Conservation (phyloP, 2,329 filamentous ascomycete genomes). For the Arthrinium puccinioides region DNA sequence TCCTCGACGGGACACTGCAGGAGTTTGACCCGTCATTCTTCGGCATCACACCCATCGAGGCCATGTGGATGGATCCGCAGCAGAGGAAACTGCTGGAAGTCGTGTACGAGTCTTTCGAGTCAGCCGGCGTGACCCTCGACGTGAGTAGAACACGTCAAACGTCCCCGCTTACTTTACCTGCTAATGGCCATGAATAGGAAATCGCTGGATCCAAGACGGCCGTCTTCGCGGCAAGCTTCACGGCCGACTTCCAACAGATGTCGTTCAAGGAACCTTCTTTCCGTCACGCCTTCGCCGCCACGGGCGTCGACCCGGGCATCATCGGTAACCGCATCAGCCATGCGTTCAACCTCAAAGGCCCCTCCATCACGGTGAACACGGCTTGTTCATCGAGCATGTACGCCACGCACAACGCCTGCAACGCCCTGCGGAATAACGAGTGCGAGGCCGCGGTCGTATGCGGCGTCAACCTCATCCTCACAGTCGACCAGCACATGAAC, state of each 20-base stretch:
- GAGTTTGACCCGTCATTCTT: constrained; percentile 29
- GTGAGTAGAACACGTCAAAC: constrained; percentile 18
- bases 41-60: constrained; percentile 28
- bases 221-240: constrained; percentile 17
- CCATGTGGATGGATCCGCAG: constrained; percentile 32
- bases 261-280: constrained; percentile 15
- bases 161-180: constrained; percentile 9
- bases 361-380: constrained; percentile 24
- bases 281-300: constrained; percentile 19
- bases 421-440: constrained; percentile 19
- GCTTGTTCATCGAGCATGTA: constrained; percentile 30
- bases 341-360: constrained; percentile 28
- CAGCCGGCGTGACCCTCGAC: constrained; percentile 24
- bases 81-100: constrained; percentile 29
- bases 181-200: too few relatives aligned
- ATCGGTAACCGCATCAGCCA: constrained; percentile 29
- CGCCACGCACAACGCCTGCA: constrained; percentile 22
- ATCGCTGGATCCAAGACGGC: constrained; percentile 20
- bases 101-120: constrained; percentile 31
- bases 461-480: constrained; percentile 27
- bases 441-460: constrained; percentile 26
- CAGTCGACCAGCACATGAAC: constrained; percentile 18
- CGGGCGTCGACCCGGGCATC: constrained; percentile 27
- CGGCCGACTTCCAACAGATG: constrained; percentile 19
- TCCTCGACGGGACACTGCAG: constrained; percentile 11